Conservation (phyloP, 352 stramenopile genomes). For the Globisporangium alternatum region DNA sequence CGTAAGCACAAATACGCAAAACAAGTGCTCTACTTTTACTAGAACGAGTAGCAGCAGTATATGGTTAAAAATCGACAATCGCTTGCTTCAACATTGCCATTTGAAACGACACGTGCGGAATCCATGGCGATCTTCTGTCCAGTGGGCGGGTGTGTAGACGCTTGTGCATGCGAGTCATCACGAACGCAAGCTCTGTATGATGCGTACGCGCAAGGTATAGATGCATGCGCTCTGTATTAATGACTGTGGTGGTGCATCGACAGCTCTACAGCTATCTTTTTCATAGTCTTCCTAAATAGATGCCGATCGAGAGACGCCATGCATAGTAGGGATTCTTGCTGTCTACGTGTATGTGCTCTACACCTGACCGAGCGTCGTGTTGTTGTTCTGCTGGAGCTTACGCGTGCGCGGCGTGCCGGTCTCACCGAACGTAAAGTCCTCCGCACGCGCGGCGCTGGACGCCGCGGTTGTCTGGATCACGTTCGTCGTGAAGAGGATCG, state of each 20-base stretch:
- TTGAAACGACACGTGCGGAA: background rate
- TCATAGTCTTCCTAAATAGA: too few relatives aligned
- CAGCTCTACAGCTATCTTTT: too few relatives aligned
- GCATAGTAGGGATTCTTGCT: background rate
- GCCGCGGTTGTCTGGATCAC: slow-evolving; percentile 26
- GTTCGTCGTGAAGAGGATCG: slow-evolving; percentile 49
- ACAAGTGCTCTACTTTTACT: background rate
- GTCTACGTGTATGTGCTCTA: slow-evolving; percentile 13
- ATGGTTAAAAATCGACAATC: background rate
- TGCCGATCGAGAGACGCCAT: too few relatives aligned
- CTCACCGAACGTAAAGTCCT: slow-evolving; percentile 57
- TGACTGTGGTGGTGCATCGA: too few relatives aligned
- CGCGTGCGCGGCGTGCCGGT: slow-evolving; percentile 31
- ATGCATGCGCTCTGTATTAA: too few relatives aligned
- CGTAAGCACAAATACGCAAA: too few relatives aligned
- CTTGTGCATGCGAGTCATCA: too few relatives aligned
- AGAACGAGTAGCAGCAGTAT: background rate
- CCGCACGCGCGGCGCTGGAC: slow-evolving; percentile 10
- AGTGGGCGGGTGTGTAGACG: too few relatives aligned
- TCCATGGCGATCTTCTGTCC: too few relatives aligned
- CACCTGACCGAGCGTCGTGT: slow-evolving; percentile 23
- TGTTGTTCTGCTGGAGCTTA: slow-evolving; percentile 30
- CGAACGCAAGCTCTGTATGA: too few relatives aligned
- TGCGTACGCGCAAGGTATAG: too few relatives aligned
- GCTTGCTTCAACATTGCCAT: background rate